Evolutionary conservation across 192 early-diverging fungal species (phyloP).

Genomic region (Linnemannia exigua): DNA sequence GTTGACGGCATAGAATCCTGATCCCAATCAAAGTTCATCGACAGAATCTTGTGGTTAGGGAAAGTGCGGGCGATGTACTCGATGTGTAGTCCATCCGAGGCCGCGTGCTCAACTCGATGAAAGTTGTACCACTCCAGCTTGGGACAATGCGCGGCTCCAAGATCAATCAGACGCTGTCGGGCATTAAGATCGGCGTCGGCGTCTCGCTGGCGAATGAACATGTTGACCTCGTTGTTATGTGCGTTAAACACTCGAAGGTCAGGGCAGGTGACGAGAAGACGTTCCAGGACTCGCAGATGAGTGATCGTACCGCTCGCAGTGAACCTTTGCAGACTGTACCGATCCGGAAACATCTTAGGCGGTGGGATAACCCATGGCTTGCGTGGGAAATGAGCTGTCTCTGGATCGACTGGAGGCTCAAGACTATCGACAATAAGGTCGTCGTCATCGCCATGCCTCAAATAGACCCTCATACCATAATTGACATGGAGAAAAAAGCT

Average conservation of each 20-base stretch:
- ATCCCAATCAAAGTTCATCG: neutral
- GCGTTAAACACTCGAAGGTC: slow-evolving; percentile 22
- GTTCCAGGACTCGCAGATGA: slow-evolving; percentile 25
- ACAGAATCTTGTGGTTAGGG: neutral
- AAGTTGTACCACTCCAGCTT: slow-evolving; percentile 8
- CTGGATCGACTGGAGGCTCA: slow-evolving; percentile 6
- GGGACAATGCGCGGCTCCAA: neutral
- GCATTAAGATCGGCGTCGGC: neutral
- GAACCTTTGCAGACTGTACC: slow-evolving; percentile 27
- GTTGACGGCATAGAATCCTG: neutral
- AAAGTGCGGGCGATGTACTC: neutral
- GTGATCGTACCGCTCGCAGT: neutral
- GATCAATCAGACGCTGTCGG: neutral
- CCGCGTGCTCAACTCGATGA: neutral
- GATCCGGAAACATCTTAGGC: slow-evolving; percentile 9
- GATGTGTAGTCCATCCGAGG: neutral
- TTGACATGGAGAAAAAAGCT: neutral
- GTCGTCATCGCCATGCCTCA: neutral
- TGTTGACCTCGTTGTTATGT: neutral
- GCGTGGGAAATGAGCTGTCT: slow-evolving; percentile 25
- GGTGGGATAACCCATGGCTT: slow-evolving; percentile 17
- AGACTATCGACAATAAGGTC: neutral
- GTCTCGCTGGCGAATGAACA: neutral
- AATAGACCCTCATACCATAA: too few relatives aligned
- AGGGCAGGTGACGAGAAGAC: slow-evolving; percentile 27